Evolutionary conservation across 2,329 filamentous ascomycete species (phyloP), one percentile per base, ranked within the genome.

Genomic region (Furcasterigmium sp.): DNA sequence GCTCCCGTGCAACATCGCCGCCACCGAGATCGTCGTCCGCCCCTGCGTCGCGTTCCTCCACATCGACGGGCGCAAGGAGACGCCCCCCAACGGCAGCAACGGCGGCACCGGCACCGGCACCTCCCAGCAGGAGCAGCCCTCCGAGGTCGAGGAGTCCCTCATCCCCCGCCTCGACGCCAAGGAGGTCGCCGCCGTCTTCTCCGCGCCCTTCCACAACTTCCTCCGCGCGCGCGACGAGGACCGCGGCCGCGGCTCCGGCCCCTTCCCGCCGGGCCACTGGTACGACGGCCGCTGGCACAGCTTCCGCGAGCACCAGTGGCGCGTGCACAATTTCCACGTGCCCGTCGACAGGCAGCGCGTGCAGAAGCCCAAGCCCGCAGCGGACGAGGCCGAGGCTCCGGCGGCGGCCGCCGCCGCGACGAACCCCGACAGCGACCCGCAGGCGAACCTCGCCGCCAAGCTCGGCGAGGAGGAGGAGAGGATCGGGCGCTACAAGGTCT

Each of bases 161-260:
- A 88, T 88, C 46, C 91, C 91, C 0, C 77, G 81, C 30, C 74
- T 96, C 10, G 88, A 96, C 64, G 87, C 90, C 2, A 84, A 87
- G 51, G 91, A 97, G 65, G 91, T 97, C 2, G 91, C 90, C 2
- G 91, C 90, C 36, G 89, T 97, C 26, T 97, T 97, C 67, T 91
- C 87, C 5, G 91, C 87, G 5, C 86, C 88, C 1, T 89, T 97
- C 54, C 80, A 84, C 60, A 87, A 90, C 60, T 96, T 97, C 61
- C 68, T 97, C 42, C 72, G 69, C 37, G 61, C 69, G 25, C 62
- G 65, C 40, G 84, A 87, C 60, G 73, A 86, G 49, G 62, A 70
- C 3, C 61, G 61, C 3, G 57, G 10, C 48, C 60, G 44, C 56
- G 66, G 50, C 47, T 61, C 54, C 44, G 50, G 18, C 56, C 62